Conservation (phyloP, 2,329 filamentous ascomycete genomes). For the Botryotinia narcissicola region DNA sequence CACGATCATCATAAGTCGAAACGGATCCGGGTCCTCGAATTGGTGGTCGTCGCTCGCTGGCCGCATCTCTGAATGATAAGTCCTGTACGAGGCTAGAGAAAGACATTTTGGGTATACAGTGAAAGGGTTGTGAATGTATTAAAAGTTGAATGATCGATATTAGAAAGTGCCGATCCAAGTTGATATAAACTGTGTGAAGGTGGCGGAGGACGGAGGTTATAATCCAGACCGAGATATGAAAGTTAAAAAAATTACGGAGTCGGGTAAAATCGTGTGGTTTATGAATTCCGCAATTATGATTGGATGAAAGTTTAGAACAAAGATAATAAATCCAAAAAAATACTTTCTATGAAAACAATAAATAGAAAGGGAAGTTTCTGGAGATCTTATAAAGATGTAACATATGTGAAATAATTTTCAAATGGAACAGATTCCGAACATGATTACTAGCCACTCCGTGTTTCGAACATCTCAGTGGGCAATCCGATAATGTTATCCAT, state of each 20-base stretch:
- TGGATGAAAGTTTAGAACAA: constrained; percentile 4
- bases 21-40: constrained; percentile 46
- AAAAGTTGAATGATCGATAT: not conserved
- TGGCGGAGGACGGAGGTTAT: not conserved
- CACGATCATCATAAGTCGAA: constrained; percentile 55
- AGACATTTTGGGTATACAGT: constrained; percentile 49
- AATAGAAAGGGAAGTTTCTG: not conserved
- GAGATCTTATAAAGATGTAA: constrained; percentile 1
- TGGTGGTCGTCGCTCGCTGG: constrained; percentile 46
- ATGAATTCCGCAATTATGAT: constrained; percentile 19
- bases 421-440: not conserved
- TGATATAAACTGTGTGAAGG: constrained; percentile 3
- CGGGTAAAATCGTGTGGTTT: constrained; percentile 8
- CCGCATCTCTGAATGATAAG: constrained; percentile 56
- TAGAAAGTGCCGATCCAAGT: not conserved
- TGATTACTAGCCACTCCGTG: not conserved
- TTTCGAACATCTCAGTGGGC: not conserved
- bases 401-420: not conserved
- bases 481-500: not conserved
- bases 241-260: not conserved
- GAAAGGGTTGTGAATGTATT: not conserved
- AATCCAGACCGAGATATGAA: not conserved
- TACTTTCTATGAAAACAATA: not conserved
- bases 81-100: constrained; percentile 68
- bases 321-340: not conserved